Conservation (phyloP, 768 basidiomycete species). For the Paxillus ammoniavirescens region DNA sequence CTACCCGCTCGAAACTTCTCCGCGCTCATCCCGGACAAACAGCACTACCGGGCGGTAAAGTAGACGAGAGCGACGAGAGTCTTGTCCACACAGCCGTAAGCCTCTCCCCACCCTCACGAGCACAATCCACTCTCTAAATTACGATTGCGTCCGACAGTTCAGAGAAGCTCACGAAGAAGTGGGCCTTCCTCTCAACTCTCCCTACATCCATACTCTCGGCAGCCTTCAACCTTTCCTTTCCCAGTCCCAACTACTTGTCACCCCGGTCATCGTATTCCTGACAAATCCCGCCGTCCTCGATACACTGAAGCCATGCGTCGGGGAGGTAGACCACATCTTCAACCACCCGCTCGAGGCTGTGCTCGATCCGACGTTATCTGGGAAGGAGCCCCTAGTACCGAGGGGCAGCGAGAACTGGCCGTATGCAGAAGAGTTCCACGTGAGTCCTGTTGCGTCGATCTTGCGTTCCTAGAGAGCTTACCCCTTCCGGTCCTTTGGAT, state of each 20-base stretch:
- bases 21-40: conserved; percentile 80
- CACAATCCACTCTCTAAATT: neutral
- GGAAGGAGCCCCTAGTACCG: conserved; percentile 47
- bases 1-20: conserved; percentile 77
- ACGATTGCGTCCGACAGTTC: conserved; percentile 41
- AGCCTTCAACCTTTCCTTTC: conserved; percentile 68
- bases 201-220: conserved; percentile 58
- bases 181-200: conserved; percentile 55
- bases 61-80: conserved; percentile 62
- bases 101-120: neutral
- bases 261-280: conserved; percentile 74
- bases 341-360: conserved; percentile 74
- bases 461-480: neutral
- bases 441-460: conserved; percentile 34
- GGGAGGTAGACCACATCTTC: conserved; percentile 80
- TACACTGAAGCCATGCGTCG: conserved; percentile 51
- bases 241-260: conserved; percentile 66
- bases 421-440: conserved; percentile 71
- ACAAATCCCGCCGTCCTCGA: conserved; percentile 50
- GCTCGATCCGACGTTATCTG: conserved; percentile 53
- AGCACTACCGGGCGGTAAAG: conserved; percentile 80
- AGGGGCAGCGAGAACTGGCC: conserved; percentile 75
- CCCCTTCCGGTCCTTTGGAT: neutral
- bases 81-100: conserved; percentile 76
- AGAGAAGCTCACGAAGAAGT: conserved; percentile 90